Percentiles rank a stretch among this genome's conserved stretches.
These are phyloP conservation scores for Plantago major DNA, from an alignment of 257 asterid species.

Conservation along the genomic window DNA sequence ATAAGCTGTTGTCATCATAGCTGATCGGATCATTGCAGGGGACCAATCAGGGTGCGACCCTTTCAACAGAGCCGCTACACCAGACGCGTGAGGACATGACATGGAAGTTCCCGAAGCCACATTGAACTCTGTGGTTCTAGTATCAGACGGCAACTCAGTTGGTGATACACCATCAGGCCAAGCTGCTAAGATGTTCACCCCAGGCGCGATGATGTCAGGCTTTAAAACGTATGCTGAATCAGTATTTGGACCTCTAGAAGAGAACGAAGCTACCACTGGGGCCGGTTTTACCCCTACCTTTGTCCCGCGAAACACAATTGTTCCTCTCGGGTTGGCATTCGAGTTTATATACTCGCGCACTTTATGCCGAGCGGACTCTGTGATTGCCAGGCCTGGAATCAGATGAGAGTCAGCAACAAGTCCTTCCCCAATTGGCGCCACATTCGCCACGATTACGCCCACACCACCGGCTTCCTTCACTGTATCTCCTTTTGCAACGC, in stretches of 20 bases:
- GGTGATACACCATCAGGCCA: constrained; percentile 78
- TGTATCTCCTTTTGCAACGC: constrained; percentile 65
- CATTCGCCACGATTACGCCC: constrained; percentile 71
- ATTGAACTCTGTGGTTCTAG: constrained; percentile 56
- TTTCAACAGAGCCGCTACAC: constrained; percentile 73
- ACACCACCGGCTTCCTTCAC: constrained; percentile 66
- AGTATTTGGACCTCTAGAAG: constrained; percentile 68
- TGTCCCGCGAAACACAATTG: constrained; percentile 60
- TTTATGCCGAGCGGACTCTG: constrained; percentile 40
- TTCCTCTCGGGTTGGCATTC: constrained; percentile 45
- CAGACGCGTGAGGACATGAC: constrained; percentile 93
- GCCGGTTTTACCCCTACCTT: constrained; percentile 63
- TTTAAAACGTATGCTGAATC: constrained; percentile 49
- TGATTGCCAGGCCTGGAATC: constrained; percentile 58
- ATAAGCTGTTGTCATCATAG: constrained; percentile 85
- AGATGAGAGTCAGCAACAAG: constrained; percentile 69
- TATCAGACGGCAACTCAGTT: constrained; percentile 46
- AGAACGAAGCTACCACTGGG: constrained; percentile 84
- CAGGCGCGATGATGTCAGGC: constrained; percentile 88
- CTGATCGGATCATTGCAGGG: constrained; percentile 87
- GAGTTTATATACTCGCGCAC: constrained; percentile 50
- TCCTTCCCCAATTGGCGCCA: constrained; percentile 80
- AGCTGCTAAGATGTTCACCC: constrained; percentile 83
- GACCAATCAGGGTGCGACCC: constrained; percentile 95
- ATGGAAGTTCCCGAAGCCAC: constrained; percentile 80